Percentiles rank a stretch among this genome's conserved stretches.
Evolutionary conservation across 177 flowering plant genomes (phyloP).

Genomic region (Vitis hybrid): DNA sequence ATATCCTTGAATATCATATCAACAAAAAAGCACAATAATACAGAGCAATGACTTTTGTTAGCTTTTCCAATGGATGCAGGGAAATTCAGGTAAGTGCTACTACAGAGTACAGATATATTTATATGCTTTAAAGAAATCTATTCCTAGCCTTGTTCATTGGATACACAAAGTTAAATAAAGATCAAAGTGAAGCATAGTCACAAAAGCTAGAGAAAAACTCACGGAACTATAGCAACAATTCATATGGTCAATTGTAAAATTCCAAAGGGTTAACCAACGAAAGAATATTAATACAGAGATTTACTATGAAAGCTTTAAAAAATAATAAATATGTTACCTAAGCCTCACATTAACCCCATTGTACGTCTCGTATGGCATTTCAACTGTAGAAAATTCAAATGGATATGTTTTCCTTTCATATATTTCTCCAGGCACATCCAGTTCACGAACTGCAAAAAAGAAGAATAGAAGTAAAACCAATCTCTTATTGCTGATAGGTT

Average conservation of each 20-base stretch:
- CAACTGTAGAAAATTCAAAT: conserved; percentile 94
- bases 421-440: conserved; percentile 95
- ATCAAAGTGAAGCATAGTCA: no score
- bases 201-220: no score
- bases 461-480: conserved; percentile 10
- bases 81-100: no score
- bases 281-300: not conserved
- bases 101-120: no score
- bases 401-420: conserved; percentile 88
- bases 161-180: no score
- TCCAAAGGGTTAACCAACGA: not conserved
- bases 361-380: conserved; percentile 95
- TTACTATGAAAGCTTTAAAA: not conserved
- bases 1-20: no score
- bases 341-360: conserved; percentile 95
- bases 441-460: conserved; percentile 69
- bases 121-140: no score
- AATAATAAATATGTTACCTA: conserved; percentile 44
- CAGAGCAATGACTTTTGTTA: no score
- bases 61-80: no score
- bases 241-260: conserved; percentile 1
- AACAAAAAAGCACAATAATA: no score
- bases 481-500: not conserved
- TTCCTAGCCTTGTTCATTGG: no score
- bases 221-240: no score